Percentiles rank a stretch among this genome's conserved stretches.
Evolutionary conservation across 192 early-diverging fungal species (phyloP).

Genomic region (Podila minutissima): DNA sequence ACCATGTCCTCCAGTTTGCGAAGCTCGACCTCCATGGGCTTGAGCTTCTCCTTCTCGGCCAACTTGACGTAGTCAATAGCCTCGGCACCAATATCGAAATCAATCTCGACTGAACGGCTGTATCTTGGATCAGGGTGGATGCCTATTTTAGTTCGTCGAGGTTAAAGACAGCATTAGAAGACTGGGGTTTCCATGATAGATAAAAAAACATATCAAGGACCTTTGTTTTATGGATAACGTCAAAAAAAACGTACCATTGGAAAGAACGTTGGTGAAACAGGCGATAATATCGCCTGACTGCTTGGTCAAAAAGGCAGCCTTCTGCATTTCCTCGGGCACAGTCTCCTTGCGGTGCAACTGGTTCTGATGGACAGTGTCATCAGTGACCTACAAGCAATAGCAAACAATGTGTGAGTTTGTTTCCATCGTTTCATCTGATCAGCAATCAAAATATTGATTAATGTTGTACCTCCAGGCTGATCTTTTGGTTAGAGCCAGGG

Average conservation of each 20-base stretch:
- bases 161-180: not conserved
- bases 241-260: conserved; percentile 57
- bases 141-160: conserved; percentile 38
- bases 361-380: conserved; percentile 75
- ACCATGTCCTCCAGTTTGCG: conserved; percentile 80
- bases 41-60: conserved; percentile 80
- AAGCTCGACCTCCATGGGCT: conserved; percentile 91
- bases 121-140: conserved; percentile 62
- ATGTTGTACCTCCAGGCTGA: conserved; percentile 70
- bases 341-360: conserved; percentile 75
- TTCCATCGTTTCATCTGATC: too few relatives aligned
- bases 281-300: conserved; percentile 84
- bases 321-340: conserved; percentile 69
- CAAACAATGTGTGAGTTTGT: not conserved
- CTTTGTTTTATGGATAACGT: conserved; percentile 18
- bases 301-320: conserved; percentile 81
- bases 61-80: conserved; percentile 79
- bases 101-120: conserved; percentile 75
- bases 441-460: too few relatives aligned
- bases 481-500: conserved; percentile 76
- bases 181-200: not conserved
- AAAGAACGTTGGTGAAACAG: conserved; percentile 85
- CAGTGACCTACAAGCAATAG: conserved; percentile 65
- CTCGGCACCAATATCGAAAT: conserved; percentile 87
- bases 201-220: conserved; percentile 14